A percentile compares a stretch with the other conserved stretches of the same genome.
Evolutionary conservation across 352 stramenopile genomes (phyloP).

Genomic region (Globisporangium middletonii): DNA sequence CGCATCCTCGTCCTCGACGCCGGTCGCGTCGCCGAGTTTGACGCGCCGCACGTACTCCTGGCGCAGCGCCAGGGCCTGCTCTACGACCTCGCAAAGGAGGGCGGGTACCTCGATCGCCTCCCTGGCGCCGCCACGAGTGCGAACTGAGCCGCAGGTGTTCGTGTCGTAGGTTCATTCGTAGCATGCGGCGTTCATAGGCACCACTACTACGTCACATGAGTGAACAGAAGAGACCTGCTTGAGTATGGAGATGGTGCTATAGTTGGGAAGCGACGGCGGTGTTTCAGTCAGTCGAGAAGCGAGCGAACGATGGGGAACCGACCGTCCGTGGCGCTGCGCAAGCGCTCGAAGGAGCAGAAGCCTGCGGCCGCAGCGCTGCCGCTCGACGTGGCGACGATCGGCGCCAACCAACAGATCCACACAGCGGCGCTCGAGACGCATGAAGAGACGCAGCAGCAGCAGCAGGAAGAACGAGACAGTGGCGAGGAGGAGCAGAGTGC

Average conservation of each 20-base stretch:
- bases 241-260: no score
- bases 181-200: no score
- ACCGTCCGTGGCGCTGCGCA: slow-evolving; percentile 5
- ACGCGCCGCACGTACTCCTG: slow-evolving; percentile 63
- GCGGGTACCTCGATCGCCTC: slow-evolving; percentile 34
- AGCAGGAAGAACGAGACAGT: neutral
- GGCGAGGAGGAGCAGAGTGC: neutral
- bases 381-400: neutral
- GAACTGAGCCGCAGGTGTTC: no score
- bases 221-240: no score
- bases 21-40: slow-evolving; percentile 86
- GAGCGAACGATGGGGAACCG: slow-evolving; percentile 8
- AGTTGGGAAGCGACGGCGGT: no score
- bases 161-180: neutral
- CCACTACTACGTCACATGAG: no score
- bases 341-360: slow-evolving; percentile 1
- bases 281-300: neutral
- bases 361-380: neutral
- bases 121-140: neutral
- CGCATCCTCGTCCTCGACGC: slow-evolving; percentile 94
- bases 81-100: slow-evolving; percentile 33
- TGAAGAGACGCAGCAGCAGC: neutral
- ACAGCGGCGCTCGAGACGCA: neutral
- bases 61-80: slow-evolving; percentile 25
- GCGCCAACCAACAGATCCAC: neutral